A percentile compares a stretch with the other conserved stretches of the same genome.
These are phyloP conservation scores for Boletus tomentosulus DNA, from an alignment of 768 basidiomycete genomes.

Conservation along the genomic window DNA sequence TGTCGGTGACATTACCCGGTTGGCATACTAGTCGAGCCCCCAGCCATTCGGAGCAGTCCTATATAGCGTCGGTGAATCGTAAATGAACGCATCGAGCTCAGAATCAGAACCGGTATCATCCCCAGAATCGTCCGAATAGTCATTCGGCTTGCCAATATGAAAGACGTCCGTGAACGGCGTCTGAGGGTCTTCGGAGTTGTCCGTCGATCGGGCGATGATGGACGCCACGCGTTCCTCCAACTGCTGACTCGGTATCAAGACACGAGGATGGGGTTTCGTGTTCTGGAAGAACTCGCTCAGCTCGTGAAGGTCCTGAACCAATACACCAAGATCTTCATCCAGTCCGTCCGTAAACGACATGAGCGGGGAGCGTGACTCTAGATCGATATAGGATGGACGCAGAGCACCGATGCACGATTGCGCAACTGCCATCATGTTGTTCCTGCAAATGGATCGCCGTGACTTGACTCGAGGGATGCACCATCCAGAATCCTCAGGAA, in stretches of 20 bases:
- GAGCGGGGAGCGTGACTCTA: constrained; percentile 50
- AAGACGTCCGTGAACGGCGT: constrained; percentile 82
- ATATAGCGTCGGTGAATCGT: constrained; percentile 49
- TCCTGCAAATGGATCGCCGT: constrained; percentile 58
- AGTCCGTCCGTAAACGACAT: constrained; percentile 33
- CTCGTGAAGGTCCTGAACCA: constrained; percentile 75
- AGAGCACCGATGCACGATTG: constrained; percentile 73
- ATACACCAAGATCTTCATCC: constrained; percentile 70
- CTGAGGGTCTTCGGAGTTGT: constrained; percentile 54
- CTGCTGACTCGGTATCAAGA: constrained; percentile 51
- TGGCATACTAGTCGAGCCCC: constrained; percentile 10
- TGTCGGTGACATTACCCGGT: no score
- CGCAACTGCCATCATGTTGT: constrained; percentile 81
- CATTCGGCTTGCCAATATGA: constrained; percentile 41
- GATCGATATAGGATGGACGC: constrained; percentile 68
- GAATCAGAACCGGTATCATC: constrained; percentile 38
- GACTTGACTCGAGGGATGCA: constrained; percentile 67
- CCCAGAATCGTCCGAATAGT: constrained; percentile 45
- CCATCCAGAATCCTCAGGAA: constrained; percentile 84
- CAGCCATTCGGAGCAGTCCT: constrained; percentile 45
- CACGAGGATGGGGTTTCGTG: constrained; percentile 28
- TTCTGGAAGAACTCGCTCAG: constrained; percentile 70
- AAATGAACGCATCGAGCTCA: constrained; percentile 54
- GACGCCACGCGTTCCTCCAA: constrained; percentile 78
- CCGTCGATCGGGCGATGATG: constrained; percentile 76